Conservation (phyloP, 768 basidiomycete species). For the Boletus sp. region DNA sequence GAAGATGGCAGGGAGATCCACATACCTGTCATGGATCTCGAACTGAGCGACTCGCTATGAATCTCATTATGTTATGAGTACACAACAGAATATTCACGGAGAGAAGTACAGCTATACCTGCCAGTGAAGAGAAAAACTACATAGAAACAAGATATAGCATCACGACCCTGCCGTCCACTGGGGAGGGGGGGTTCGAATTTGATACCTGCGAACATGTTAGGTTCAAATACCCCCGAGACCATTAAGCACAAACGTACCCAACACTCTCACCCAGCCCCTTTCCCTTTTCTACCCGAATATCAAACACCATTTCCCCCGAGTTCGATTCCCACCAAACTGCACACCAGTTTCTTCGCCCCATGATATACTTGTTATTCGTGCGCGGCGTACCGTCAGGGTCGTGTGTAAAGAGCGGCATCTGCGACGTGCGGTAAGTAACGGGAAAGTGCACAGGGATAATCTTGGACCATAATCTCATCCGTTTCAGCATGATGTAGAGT, state of each 20-base stretch:
- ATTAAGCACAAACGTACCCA: constrained; percentile 46
- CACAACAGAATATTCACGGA: neutral
- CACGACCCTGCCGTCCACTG: constrained; percentile 32
- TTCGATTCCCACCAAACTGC: constrained; percentile 54
- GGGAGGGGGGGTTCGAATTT: constrained; percentile 42
- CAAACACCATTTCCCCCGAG: constrained; percentile 69
- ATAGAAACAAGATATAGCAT: neutral
- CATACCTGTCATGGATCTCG: constrained; percentile 29
- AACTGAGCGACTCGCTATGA: constrained; percentile 25
- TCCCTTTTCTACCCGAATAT: constrained; percentile 80
- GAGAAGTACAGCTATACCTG: neutral
- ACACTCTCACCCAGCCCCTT: constrained; percentile 82
- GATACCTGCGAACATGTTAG: constrained; percentile 36
- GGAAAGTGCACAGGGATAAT: neutral
- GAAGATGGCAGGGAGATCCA: constrained; percentile 20
- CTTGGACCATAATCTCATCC: constrained; percentile 78
- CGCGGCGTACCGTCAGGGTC: constrained; percentile 76
- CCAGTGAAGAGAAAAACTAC: neutral
- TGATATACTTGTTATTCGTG: constrained; percentile 70
- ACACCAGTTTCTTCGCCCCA: constrained; percentile 90
- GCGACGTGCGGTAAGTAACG: neutral
- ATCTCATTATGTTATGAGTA: neutral
- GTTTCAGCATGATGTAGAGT: constrained; percentile 81
- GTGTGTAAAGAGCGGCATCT: constrained; percentile 73
- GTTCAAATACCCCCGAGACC: neutral